These are phyloP conservation scores for Triangularia setosa DNA, from an alignment of 2,329 filamentous ascomycete genomes.

Conservation along the genomic window DNA sequence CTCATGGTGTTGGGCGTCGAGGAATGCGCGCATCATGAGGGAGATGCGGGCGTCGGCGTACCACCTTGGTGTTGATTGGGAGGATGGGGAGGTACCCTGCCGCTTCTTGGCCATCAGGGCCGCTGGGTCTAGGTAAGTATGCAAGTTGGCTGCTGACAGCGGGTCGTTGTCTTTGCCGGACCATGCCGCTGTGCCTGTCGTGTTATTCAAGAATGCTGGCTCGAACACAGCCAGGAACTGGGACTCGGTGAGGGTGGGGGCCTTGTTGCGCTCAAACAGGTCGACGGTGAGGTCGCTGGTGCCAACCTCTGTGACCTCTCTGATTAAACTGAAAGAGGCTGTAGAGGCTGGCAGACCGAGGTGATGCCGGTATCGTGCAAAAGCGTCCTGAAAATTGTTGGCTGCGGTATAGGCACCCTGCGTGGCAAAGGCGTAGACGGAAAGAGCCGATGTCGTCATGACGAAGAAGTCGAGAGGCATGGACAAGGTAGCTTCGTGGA, in stretches of 20 bases:
- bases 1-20: not conserved
- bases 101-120: slow-evolving; percentile 19
- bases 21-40: not conserved
- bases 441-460: slow-evolving; percentile 18
- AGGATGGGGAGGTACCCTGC: not conserved
- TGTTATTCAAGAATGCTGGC: slow-evolving; percentile 21
- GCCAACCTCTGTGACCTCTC: slow-evolving; percentile 16
- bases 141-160: slow-evolving; percentile 17
- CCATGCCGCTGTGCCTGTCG: slow-evolving; percentile 3
- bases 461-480: slow-evolving; percentile 29
- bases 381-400: slow-evolving; percentile 30
- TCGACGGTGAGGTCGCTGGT: slow-evolving; percentile 3
- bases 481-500: slow-evolving; percentile 21
- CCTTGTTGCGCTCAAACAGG: slow-evolving; percentile 21
- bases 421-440: slow-evolving; percentile 13
- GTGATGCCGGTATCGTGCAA: slow-evolving; percentile 26
- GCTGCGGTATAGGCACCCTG: slow-evolving; percentile 28
- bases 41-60: not conserved
- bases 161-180: not conserved
- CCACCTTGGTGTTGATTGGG: not conserved
- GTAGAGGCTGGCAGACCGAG: slow-evolving; percentile 27
- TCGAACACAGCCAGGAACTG: slow-evolving; percentile 26
- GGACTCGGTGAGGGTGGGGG: slow-evolving; percentile 18
- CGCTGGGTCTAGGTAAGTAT: slow-evolving; percentile 14
- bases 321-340: slow-evolving; percentile 23